A percentile compares a stretch with the other conserved stretches of the same genome.
Evolutionary conservation across 2,329 filamentous ascomycete genomes (phyloP).

Genomic region (Clonostachys chloroleuca): DNA sequence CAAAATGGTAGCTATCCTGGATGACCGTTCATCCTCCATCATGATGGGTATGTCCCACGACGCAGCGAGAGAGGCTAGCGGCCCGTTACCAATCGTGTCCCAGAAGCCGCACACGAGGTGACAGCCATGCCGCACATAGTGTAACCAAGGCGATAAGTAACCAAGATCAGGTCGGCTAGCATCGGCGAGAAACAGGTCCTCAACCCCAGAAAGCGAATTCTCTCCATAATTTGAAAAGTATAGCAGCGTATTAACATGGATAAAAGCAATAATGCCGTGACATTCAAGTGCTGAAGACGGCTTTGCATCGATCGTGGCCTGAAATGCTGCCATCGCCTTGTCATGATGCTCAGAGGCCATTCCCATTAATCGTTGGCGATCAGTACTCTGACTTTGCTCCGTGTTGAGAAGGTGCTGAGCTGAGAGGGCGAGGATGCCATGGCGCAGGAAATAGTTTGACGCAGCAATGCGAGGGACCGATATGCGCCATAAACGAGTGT

Average conservation of each 20-base stretch:
- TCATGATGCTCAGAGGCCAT: neutral
- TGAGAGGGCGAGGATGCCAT: neutral
- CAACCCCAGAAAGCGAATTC: neutral
- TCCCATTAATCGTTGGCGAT: neutral
- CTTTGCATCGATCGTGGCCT: neutral
- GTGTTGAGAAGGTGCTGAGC: neutral
- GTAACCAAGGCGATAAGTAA: constrained; percentile 3
- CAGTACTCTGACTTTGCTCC: neutral
- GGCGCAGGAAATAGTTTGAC: neutral
- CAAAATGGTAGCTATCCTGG: neutral
- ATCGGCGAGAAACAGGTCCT: neutral
- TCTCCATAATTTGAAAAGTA: neutral
- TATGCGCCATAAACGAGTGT: neutral
- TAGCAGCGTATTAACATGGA: neutral
- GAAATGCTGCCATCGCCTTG: neutral
- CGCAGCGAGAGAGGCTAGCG: neutral
- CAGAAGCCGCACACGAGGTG: constrained; percentile 2
- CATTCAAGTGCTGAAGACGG: neutral
- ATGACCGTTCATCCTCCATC: neutral
- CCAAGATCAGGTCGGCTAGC: neutral
- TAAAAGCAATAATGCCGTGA: neutral
- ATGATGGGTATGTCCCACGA: constrained; percentile 3
- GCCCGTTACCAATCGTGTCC: constrained; percentile 3
- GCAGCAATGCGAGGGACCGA: neutral
- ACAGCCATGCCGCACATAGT: constrained; percentile 5